These are phyloP conservation scores for Coniochaeta sp. DNA, from an alignment of 2,329 filamentous ascomycete genomes.

Conservation along the genomic window DNA sequence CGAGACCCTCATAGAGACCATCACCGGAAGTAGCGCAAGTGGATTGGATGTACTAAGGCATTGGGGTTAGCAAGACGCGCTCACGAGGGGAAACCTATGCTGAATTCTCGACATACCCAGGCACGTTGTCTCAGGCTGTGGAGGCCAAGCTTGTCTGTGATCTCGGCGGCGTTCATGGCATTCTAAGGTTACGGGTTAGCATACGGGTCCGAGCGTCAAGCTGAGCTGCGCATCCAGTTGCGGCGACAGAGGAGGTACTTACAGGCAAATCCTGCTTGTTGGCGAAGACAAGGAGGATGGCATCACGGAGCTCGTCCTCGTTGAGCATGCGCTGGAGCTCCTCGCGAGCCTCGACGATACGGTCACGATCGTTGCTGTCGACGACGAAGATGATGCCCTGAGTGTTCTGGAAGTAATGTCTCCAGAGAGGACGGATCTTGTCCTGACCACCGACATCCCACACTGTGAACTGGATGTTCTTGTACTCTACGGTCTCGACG, in stretches of 20 bases:
- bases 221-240: neutral
- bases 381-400: slow-evolving; percentile 99
- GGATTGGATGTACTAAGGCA: slow-evolving; percentile 90
- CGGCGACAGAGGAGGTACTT: slow-evolving; percentile 28
- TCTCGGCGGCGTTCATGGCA: slow-evolving; percentile 99
- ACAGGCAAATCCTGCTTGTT: slow-evolving; percentile 99
- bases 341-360: slow-evolving; percentile 93
- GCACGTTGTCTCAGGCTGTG: slow-evolving; percentile 97
- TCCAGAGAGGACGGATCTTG: slow-evolving; percentile 99
- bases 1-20: slow-evolving; percentile 98
- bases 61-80: neutral
- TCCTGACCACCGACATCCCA: slow-evolving; percentile 99
- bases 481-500: slow-evolving; percentile 99
- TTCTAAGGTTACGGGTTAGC: slow-evolving; percentile 52
- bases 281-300: slow-evolving; percentile 92
- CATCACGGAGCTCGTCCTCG: slow-evolving; percentile 97
- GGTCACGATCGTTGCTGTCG: slow-evolving; percentile 97
- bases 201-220: neutral
- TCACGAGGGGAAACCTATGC: neutral
- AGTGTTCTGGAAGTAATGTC: slow-evolving; percentile 99
- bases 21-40: slow-evolving; percentile 98
- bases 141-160: slow-evolving; percentile 99
- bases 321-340: slow-evolving; percentile 98
- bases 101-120: slow-evolving; percentile 64
- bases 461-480: slow-evolving; percentile 99